Evolutionary conservation across 768 basidiomycete species (phyloP).

Genomic region (Multifurca ochricompacta): DNA sequence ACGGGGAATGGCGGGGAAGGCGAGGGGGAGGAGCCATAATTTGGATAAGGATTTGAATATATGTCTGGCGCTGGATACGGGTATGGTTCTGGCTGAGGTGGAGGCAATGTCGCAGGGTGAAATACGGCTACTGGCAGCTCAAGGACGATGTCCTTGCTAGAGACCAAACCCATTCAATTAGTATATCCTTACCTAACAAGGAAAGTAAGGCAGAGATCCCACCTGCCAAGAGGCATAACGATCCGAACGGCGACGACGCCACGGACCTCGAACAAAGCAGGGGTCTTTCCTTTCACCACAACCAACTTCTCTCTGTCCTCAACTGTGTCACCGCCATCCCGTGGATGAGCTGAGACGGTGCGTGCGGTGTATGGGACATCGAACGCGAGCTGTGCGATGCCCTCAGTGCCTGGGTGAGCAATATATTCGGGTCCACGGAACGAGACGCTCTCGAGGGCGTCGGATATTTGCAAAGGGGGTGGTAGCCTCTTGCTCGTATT

Average conservation of each 20-base stretch:
- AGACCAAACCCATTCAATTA: conserved; percentile 6
- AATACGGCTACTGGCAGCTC: conserved; percentile 56
- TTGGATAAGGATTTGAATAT: background rate
- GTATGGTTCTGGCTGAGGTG: conserved; percentile 23
- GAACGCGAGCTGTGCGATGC: conserved; percentile 71
- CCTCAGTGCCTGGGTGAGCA: conserved; percentile 65
- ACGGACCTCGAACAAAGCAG: conserved; percentile 57
- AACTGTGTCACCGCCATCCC: conserved; percentile 44
- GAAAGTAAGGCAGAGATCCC: conserved; percentile 13
- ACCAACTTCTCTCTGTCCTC: conserved; percentile 27
- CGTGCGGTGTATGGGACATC: conserved; percentile 65
- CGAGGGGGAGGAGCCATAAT: conserved; percentile 20
- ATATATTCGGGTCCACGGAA: conserved; percentile 72
- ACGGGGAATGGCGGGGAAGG: conserved; percentile 15
- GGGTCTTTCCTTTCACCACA: background rate
- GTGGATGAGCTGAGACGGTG: conserved; percentile 54
- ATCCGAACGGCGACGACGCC: conserved; percentile 57
- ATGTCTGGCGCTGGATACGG: conserved; percentile 2
- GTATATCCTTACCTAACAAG: background rate
- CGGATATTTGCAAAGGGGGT: conserved; percentile 55
- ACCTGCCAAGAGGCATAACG: conserved; percentile 71
- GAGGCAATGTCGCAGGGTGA: conserved; percentile 56
- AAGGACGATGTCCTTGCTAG: conserved; percentile 63
- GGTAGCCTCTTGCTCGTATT: conserved; percentile 30
- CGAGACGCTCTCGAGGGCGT: conserved; percentile 58